These are phyloP conservation scores for Eucalyptus pumila DNA, from an alignment of 345 rosid species.

Conservation along the genomic window DNA sequence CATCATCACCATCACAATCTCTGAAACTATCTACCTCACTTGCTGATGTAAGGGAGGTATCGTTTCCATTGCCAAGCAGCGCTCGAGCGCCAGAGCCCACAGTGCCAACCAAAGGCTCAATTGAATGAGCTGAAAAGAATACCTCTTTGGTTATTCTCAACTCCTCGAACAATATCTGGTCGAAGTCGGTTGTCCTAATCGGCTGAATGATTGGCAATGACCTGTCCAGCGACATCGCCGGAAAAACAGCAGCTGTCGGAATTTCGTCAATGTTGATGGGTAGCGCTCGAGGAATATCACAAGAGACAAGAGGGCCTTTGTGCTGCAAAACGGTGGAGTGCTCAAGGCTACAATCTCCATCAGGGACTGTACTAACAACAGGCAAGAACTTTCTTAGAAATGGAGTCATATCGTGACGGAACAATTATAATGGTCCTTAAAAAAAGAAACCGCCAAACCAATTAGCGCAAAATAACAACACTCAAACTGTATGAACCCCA, in stretches of 20 bases:
- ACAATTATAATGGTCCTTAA: background rate
- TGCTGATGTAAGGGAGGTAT: background rate
- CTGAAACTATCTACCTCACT: background rate
- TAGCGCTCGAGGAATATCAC: constrained; percentile 39
- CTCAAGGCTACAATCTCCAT: too few relatives aligned
- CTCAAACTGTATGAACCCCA: background rate
- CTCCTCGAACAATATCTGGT: background rate
- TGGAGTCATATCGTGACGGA: constrained; percentile 13
- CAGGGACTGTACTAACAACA: constrained; percentile 4
- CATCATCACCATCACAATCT: background rate
- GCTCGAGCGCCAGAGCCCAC: background rate
- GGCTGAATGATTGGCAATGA: constrained; percentile 55
- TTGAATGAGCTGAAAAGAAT: too few relatives aligned
- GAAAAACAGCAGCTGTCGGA: constrained; percentile 40
- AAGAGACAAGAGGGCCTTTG: background rate
- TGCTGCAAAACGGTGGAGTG: too few relatives aligned
- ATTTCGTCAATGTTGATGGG: constrained; percentile 51
- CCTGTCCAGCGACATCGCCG: constrained; percentile 8
- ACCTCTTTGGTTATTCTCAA: background rate
- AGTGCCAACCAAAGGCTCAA: background rate
- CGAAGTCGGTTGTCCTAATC: constrained; percentile 5
- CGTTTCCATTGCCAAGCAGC: background rate
- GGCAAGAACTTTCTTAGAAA: constrained; percentile 41
- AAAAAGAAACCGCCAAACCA: background rate
- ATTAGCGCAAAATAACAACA: background rate